A percentile compares a stretch with the other conserved stretches of the same genome.
Conservation (phyloP, 2,329 filamentous ascomycete genomes). For the Colletotrichum nymphaeae region DNA sequence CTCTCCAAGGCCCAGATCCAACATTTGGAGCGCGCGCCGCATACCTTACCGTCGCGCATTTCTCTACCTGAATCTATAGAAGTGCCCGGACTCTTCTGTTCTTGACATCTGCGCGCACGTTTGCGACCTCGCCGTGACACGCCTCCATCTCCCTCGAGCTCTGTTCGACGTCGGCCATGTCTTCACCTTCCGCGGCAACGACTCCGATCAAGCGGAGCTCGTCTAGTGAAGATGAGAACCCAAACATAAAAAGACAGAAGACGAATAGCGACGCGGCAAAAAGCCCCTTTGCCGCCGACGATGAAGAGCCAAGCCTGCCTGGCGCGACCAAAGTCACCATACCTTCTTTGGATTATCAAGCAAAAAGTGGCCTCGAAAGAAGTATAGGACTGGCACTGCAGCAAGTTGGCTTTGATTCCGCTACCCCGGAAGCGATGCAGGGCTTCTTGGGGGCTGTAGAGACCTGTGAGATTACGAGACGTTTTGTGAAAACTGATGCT, state of each 20-base stretch:
- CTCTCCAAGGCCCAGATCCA: background rate
- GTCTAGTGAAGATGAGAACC: conserved; percentile 3
- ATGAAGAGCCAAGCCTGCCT: background rate
- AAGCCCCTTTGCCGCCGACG: background rate
- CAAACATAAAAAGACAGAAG: conserved; percentile 18
- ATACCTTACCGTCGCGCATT: no score
- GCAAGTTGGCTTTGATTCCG: conserved; percentile 68
- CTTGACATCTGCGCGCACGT: background rate
- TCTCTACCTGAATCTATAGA: background rate
- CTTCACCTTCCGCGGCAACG: conserved; percentile 9
- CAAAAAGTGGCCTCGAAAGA: conserved; percentile 60
- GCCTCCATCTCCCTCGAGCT: background rate
- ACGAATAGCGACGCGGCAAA: background rate
- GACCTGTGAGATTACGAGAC: conserved; percentile 58
- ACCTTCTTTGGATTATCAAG: conserved; percentile 46
- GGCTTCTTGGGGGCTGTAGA: conserved; percentile 67
- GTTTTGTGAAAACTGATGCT: conserved; percentile 15
- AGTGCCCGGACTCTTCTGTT: background rate
- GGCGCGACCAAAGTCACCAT: conserved; percentile 24
- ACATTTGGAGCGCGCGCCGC: no score
- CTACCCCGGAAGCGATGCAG: conserved; percentile 68
- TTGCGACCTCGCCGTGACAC: background rate
- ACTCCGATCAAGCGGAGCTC: conserved; percentile 22
- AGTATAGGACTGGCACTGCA: conserved; percentile 66
- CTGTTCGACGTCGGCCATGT: conserved; percentile 7